Percentiles rank a stretch among this genome's conserved stretches.
phyloP scores from a whole-genome alignment of 2,329 filamentous ascomycete species.

The Trichoderma sp. region DNA sequence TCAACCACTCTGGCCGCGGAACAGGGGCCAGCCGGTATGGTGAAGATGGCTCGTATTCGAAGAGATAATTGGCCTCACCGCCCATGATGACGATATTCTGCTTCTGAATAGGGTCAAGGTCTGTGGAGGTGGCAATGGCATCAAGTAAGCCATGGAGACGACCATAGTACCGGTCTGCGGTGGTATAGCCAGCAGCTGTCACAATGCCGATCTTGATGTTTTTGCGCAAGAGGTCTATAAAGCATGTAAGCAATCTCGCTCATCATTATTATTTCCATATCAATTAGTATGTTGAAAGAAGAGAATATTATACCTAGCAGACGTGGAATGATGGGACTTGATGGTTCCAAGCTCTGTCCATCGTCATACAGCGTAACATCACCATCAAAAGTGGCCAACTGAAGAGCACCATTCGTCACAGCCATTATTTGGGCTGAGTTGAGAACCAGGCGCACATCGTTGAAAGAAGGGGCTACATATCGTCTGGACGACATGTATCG shows the following conservation, averaged over 20 bases:
- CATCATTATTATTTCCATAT: too few relatives aligned
- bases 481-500: constrained; percentile 86
- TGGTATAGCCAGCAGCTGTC: constrained; percentile 92
- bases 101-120: constrained; percentile 65
- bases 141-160: constrained; percentile 85
- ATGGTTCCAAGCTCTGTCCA: constrained; percentile 71
- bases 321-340: constrained; percentile 72
- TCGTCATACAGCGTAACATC: constrained; percentile 96
- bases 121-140: constrained; percentile 61
- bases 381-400: constrained; percentile 93
- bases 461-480: constrained; percentile 95
- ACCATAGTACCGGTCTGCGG: constrained; percentile 80
- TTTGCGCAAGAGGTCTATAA: constrained; percentile 65
- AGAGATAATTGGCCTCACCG: constrained; percentile 94
- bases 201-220: constrained; percentile 91
- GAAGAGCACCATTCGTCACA: constrained; percentile 72
- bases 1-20: constrained; percentile 65
- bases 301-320: constrained; percentile 45
- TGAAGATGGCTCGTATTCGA: constrained; percentile 67
- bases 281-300: fast-evolving
- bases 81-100: constrained; percentile 87
- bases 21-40: constrained; percentile 68
- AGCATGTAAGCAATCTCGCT: constrained; percentile 1
- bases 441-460: constrained; percentile 87
- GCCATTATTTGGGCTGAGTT: constrained; percentile 96